Evolutionary conservation across 306 rosid species (phyloP).

Genomic region (Prunus davidiana): DNA sequence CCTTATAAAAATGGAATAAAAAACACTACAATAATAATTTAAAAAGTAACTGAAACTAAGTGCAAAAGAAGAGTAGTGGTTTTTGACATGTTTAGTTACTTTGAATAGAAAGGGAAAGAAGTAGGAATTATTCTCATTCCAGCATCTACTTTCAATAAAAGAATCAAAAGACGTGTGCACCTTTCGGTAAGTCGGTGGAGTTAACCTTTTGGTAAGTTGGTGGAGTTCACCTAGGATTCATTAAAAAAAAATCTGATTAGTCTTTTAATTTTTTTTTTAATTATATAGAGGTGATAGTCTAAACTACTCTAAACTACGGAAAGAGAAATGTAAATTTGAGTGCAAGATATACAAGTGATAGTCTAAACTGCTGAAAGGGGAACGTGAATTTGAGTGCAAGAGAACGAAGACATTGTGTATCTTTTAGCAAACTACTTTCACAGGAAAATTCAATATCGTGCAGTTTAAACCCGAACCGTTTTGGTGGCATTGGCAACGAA

Average conservation of each 20-base stretch:
- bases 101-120: not conserved
- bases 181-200: not conserved
- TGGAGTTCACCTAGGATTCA: not conserved
- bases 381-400: too few relatives aligned
- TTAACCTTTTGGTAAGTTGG: not conserved
- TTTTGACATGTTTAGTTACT: not conserved
- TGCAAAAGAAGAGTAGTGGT: not conserved
- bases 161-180: not conserved
- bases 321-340: too few relatives aligned
- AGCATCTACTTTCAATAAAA: not conserved
- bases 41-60: not conserved
- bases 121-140: not conserved
- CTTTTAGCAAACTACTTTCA: not conserved
- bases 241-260: not conserved
- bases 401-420: too few relatives aligned
- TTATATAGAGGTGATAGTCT: too few relatives aligned
- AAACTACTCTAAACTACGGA: too few relatives aligned
- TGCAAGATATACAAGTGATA: too few relatives aligned
- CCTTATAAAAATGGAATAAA: not conserved
- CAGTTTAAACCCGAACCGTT: not conserved
- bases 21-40: not conserved
- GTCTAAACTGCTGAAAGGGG: too few relatives aligned
- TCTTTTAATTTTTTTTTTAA: not conserved
- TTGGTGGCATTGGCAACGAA: not conserved
- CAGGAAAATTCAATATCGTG: not conserved